Evolutionary conservation across 2,329 filamentous ascomycete species (phyloP), one percentile per base, ranked within the genome.

Genomic region (Metarhizium guizhouense): DNA sequence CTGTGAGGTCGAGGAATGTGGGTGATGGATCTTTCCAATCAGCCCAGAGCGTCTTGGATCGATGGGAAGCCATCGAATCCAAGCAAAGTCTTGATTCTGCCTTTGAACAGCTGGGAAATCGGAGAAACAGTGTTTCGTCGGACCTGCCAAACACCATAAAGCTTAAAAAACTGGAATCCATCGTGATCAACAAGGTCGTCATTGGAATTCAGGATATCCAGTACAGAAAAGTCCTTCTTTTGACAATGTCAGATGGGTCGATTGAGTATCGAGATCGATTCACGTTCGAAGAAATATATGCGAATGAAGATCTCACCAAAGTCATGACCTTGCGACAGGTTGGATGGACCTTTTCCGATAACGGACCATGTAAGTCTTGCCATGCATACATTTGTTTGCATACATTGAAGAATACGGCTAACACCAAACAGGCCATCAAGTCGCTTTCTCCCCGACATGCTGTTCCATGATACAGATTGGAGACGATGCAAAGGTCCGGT

Each of bases 181-280:
- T 89, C 7, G 74, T 87, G 47, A 75, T 88, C 36, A 82, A 87
- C 61, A 91, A 90, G 66, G 78, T 88, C 29, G 74, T 92, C 1
- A 70, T 96, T 43, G 81, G 82, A 0, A 74, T 94, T 34, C 81
- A 86, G 50, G 74, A 83, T 2, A 76, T 88, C 18, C 86, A 87
- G 62, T 83, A 86, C 57, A 87, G 88, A 51, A 90, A 84, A 57
- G 77, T 87, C 2, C 60, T 96, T 2, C 84, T 86, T 34, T 76
- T 96, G 57, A 80, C 81, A 30, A 89, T 89, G 62, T 88, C 88
- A 58, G 91, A 96, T 66, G 89, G 92, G 11, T 87, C 84, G 0
- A 76, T 95, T 3, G 86, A 94, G 62, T 89, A 93, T 68, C 83
- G 89, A 55, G 88, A 95, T 64, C 82, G 90, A 11, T 77, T 81